Evolutionary conservation across 768 basidiomycete species (phyloP).

Genomic region (Tylopilus cervinicoccineus): DNA sequence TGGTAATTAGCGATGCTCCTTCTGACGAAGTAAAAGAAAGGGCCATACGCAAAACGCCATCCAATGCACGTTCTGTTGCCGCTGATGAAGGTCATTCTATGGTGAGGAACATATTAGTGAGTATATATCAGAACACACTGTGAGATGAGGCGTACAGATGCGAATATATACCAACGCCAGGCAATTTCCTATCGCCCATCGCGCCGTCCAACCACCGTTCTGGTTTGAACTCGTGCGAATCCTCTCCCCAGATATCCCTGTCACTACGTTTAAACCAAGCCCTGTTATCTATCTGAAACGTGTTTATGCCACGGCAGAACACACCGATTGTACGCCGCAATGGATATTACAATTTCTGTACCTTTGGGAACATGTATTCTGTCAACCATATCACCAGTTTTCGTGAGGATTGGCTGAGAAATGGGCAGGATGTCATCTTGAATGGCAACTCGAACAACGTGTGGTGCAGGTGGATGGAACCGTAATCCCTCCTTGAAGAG

Average conservation of each 20-base stretch:
- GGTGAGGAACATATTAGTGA: too few relatives aligned
- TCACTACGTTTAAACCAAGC: slow-evolving; percentile 2
- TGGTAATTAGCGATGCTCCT: background rate
- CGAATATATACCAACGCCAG: slow-evolving; percentile 12
- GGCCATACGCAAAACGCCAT: slow-evolving; percentile 26
- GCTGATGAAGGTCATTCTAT: slow-evolving; percentile 18
- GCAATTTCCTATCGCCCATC: background rate
- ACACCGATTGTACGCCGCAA: slow-evolving; percentile 54
- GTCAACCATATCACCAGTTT: slow-evolving; percentile 38
- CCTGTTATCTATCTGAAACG: background rate
- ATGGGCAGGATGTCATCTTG: slow-evolving; percentile 61
- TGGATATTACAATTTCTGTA: slow-evolving; percentile 45
- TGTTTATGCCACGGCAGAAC: background rate
- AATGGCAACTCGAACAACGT: slow-evolving; percentile 45
- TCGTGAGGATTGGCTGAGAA: slow-evolving; percentile 45
- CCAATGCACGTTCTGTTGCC: slow-evolving; percentile 20
- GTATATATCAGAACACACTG: too few relatives aligned
- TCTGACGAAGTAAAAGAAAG: background rate
- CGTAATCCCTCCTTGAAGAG: slow-evolving; percentile 40
- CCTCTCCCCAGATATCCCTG: slow-evolving; percentile 24
- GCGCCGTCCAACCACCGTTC: slow-evolving; percentile 7
- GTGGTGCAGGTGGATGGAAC: slow-evolving; percentile 43
- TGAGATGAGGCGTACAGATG: slow-evolving; percentile 1
- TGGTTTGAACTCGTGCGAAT: slow-evolving; percentile 18
- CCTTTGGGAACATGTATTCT: slow-evolving; percentile 49